These are phyloP conservation scores for Nannochloris sp. DNA, from an alignment of 139 green algal genomes.

Conservation along the genomic window DNA sequence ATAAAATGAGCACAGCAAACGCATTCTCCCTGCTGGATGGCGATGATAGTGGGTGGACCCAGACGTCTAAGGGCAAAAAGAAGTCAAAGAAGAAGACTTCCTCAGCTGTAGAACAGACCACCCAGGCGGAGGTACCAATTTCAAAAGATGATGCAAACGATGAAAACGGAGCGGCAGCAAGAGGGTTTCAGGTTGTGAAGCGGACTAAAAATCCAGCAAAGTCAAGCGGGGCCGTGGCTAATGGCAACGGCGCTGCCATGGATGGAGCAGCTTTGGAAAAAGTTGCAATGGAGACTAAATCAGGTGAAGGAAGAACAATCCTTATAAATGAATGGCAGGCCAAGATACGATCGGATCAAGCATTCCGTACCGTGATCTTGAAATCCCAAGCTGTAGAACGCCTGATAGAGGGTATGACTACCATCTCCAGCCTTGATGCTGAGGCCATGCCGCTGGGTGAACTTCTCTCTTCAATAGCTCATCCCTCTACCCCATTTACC, in stretches of 20 bases:
- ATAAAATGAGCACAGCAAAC: too few species aligned
- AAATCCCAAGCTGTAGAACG: background rate
- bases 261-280: background rate
- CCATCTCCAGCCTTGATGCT: background rate
- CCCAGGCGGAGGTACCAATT: background rate
- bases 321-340: background rate
- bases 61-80: too few species aligned
- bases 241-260: background rate
- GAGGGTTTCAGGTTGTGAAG: background rate
- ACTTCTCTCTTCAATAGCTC: slow-evolving; percentile 5
- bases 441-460: background rate
- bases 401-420: slow-evolving; percentile 1
- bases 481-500: background rate
- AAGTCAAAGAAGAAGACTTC: slow-evolving; percentile 5
- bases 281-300: background rate
- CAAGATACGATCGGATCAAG: background rate
- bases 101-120: background rate
- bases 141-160: too few species aligned
- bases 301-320: background rate
- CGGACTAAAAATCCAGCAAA: background rate
- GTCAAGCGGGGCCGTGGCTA: background rate
- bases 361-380: background rate
- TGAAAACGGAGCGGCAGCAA: background rate
- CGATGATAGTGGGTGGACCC: too few species aligned
- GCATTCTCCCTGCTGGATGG: too few species aligned